Conservation (phyloP, 2,329 filamentous ascomycete genomes). For the Sporothrix sp. region DNA sequence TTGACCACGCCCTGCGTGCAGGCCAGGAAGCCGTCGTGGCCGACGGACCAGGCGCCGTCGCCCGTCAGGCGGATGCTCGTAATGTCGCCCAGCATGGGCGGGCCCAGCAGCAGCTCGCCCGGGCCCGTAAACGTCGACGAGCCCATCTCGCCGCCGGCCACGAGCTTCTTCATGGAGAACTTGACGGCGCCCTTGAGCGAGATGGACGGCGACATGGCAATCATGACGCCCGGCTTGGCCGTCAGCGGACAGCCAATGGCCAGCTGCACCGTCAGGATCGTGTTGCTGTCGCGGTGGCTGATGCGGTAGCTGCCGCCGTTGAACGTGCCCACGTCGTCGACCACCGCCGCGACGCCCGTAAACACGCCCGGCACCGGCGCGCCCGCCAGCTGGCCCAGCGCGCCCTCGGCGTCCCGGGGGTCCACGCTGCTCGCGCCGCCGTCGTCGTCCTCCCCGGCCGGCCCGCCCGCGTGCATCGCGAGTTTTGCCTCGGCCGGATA, state of each 20-base stretch:
- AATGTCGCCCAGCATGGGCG: conserved; percentile 72
- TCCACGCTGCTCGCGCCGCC: conserved; percentile 19
- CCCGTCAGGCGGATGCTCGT: conserved; percentile 67
- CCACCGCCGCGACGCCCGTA: conserved; percentile 48
- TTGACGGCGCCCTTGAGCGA: conserved; percentile 74
- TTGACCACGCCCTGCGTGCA: conserved; percentile 80
- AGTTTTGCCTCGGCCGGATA: conserved; percentile 28
- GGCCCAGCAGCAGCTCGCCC: conserved; percentile 79
- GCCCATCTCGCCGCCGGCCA: conserved; percentile 69
- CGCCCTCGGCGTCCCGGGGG: conserved; percentile 22
- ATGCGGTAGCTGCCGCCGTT: conserved; percentile 93
- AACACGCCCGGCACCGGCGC: conserved; percentile 47
- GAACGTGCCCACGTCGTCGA: conserved; percentile 90
- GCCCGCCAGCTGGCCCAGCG: conserved; percentile 27
- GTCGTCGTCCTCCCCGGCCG: conserved; percentile 2
- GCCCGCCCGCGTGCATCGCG: no score
- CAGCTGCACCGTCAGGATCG: conserved; percentile 77
- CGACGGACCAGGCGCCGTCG: conserved; percentile 69
- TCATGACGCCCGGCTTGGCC: conserved; percentile 80
- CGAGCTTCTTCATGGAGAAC: conserved; percentile 85
- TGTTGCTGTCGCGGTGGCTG: conserved; percentile 85
- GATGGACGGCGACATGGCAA: conserved; percentile 85
- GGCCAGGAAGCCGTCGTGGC: conserved; percentile 77
- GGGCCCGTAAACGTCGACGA: conserved; percentile 79
- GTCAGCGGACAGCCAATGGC: conserved; percentile 78